Conservation (phyloP, 2,329 filamentous ascomycete species). For the Xylaria sp. region DNA sequence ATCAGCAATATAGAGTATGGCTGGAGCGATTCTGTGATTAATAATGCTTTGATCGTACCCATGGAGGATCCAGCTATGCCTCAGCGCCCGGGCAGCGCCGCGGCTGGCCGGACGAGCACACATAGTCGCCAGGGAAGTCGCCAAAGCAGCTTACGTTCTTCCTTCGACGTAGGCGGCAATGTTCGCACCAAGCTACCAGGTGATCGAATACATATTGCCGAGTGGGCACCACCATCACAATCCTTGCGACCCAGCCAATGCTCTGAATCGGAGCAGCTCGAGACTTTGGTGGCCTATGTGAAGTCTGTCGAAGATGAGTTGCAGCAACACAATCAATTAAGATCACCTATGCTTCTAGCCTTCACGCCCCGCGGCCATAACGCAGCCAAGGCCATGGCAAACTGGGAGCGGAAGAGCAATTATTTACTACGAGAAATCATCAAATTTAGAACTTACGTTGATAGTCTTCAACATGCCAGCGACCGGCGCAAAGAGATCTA, state of each 20-base stretch:
- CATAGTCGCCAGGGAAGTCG: constrained; percentile 56
- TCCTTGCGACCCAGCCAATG: constrained; percentile 87
- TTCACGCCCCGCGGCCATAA: constrained; percentile 89
- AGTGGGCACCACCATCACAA: constrained; percentile 90
- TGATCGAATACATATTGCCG: constrained; percentile 83
- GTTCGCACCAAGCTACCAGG: constrained; percentile 78
- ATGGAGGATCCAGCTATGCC: constrained; percentile 60
- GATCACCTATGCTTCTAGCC: constrained; percentile 86
- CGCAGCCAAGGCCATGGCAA: constrained; percentile 84
- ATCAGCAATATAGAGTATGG: constrained; percentile 98
- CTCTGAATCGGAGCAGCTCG: constrained; percentile 83
- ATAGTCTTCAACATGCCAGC: constrained; percentile 79
- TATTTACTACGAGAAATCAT: constrained; percentile 94
- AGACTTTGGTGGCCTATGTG: constrained; percentile 80
- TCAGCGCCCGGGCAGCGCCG: constrained; percentile 64
- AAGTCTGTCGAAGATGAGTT: constrained; percentile 87
- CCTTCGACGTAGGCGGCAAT: constrained; percentile 72
- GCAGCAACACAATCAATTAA: constrained; percentile 86
- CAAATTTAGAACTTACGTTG: constrained; percentile 96
- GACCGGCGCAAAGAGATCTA: constrained; percentile 77
- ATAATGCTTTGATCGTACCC: constrained; percentile 64
- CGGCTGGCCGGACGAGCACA: constrained; percentile 58
- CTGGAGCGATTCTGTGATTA: constrained; percentile 88
- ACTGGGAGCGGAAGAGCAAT: constrained; percentile 96
- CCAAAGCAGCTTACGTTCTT: constrained; percentile 63